These are phyloP conservation scores for Quercus lobata DNA, from an alignment of 331 rosid species.

Conservation along the genomic window DNA sequence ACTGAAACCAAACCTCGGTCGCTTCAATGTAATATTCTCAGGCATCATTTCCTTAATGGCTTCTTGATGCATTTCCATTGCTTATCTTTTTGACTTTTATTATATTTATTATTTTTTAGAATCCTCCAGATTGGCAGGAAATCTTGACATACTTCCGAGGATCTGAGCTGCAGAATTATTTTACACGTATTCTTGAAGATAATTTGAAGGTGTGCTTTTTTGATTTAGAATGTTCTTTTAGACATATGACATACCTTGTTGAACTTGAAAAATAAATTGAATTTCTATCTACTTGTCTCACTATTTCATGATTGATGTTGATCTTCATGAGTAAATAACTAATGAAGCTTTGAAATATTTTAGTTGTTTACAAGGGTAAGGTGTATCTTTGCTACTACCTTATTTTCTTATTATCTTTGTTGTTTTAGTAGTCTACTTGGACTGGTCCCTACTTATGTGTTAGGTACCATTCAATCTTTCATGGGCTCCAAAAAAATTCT, in stretches of 20 bases:
- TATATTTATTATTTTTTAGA: slow-evolving; percentile 35
- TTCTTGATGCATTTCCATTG: neutral
- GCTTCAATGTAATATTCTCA: slow-evolving; percentile 68
- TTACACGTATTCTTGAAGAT: slow-evolving; percentile 93
- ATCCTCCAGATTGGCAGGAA: slow-evolving; percentile 99
- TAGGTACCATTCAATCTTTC: neutral
- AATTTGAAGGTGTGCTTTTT: slow-evolving; percentile 63
- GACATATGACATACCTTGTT: neutral
- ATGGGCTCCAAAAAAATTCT: neutral
- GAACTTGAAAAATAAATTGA: neutral
- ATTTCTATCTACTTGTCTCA: neutral
- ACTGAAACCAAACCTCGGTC: slow-evolving; percentile 90
- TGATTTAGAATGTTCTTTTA: neutral
- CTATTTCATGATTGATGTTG: neutral
- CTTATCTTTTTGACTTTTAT: neutral
- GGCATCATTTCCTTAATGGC: neutral
- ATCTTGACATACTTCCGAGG: slow-evolving; percentile 91
- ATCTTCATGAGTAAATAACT: neutral
- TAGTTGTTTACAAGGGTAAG: neutral
- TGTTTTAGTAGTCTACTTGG: neutral
- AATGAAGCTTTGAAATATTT: neutral
- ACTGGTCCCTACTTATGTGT: neutral
- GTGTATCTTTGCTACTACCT: neutral
- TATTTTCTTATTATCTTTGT: neutral
- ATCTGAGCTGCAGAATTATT: slow-evolving; percentile 94